phyloP scores from a whole-genome alignment of 306 rosid genomes.

The Vigna trinervia region DNA sequence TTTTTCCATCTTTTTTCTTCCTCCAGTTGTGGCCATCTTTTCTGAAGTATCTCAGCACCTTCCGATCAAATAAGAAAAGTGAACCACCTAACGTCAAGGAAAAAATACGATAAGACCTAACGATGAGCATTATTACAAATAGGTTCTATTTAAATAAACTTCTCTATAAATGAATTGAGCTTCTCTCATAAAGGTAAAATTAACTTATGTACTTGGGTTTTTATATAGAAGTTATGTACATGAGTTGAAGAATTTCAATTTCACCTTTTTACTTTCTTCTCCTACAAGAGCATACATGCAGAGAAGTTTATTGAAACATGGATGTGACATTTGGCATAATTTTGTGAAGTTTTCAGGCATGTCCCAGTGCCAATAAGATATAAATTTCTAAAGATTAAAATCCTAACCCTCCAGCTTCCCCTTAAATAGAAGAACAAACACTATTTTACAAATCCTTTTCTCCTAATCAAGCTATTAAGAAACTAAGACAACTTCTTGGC shows the following conservation, averaged over 20 bases:
- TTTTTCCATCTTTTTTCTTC: slow-evolving; percentile 95
- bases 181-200: neutral
- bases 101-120: slow-evolving; percentile 31
- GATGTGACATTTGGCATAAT: neutral
- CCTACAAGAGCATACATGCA: neutral
- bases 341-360: slow-evolving; percentile 18
- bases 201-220: neutral
- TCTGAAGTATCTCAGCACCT: slow-evolving; percentile 87
- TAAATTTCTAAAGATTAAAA: neutral
- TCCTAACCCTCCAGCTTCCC: neutral
- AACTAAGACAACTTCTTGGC: neutral
- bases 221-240: no score
- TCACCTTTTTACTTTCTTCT: no score
- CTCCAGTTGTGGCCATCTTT: slow-evolving; percentile 97
- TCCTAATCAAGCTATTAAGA: slow-evolving; percentile 27
- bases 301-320: neutral
- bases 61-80: slow-evolving; percentile 88
- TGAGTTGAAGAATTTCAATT: neutral
- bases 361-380: neutral
- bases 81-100: slow-evolving; percentile 79
- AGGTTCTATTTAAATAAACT: neutral
- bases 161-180: neutral
- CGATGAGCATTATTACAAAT: neutral
- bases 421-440: neutral
- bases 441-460: neutral